Conservation (phyloP, 1,284 basidiomycete genomes). For the Cutaneotrichosporon sp. region DNA sequence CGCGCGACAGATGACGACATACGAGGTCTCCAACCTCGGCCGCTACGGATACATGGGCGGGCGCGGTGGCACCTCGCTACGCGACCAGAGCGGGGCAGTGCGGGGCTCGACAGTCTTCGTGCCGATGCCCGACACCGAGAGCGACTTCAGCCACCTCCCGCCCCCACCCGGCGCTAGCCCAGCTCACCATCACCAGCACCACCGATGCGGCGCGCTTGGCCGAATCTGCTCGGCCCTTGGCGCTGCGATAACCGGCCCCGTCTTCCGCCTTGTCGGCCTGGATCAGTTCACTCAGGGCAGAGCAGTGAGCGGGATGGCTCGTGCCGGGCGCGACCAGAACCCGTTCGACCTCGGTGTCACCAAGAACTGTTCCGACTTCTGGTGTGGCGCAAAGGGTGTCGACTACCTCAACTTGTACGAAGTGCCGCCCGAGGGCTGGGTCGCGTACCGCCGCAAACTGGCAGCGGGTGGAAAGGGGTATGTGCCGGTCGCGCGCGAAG, state of each 20-base stretch:
- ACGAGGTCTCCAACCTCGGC: constrained; percentile 92
- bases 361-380: constrained; percentile 93
- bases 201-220: constrained; percentile 46
- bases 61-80: constrained; percentile 61
- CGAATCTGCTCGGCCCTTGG: constrained; percentile 32
- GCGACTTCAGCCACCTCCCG: constrained; percentile 2
- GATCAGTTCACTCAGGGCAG: constrained; percentile 90
- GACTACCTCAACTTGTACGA: constrained; percentile 89
- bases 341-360: constrained; percentile 86
- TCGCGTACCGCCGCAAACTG: constrained; percentile 41
- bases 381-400: constrained; percentile 79
- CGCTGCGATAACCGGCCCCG: constrained; percentile 48
- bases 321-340: constrained; percentile 67
- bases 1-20: constrained; percentile 89
- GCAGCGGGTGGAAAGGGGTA: constrained; percentile 31
- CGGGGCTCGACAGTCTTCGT: constrained; percentile 30
- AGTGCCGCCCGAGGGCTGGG: constrained; percentile 66
- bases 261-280: constrained; percentile 81
- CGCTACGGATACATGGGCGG: constrained; percentile 97
- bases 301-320: constrained; percentile 73
- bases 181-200: constrained; percentile 46
- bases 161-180: constrained; percentile 4
- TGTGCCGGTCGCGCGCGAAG: constrained; percentile 37
- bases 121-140: constrained; percentile 17
- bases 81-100: constrained; percentile 53